These are phyloP conservation scores for Phytopythium sindhum DNA, from an alignment of 352 stramenopile species.

Conservation along the genomic window DNA sequence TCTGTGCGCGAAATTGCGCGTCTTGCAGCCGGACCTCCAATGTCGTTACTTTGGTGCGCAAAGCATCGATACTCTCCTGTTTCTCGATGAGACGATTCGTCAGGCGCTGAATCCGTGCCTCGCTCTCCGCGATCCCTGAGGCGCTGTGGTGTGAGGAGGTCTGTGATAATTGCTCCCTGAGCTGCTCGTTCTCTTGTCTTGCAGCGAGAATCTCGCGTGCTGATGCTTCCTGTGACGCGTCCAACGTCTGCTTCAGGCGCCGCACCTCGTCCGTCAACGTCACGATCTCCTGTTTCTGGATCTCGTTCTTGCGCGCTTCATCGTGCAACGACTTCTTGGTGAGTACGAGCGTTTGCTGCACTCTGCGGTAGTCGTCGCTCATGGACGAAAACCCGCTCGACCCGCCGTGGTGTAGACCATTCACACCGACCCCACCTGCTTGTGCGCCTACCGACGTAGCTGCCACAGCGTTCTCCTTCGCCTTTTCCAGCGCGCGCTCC, in stretches of 20 bases:
- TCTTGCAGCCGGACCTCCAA: constrained; percentile 71
- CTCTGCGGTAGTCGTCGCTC: constrained; percentile 53
- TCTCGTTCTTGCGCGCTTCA: constrained; percentile 56
- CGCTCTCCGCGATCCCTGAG: constrained; percentile 24
- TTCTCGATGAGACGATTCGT: constrained; percentile 83
- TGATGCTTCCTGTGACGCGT: constrained; percentile 28
- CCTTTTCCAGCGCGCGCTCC: constrained; percentile 51
- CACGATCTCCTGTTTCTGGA: constrained; percentile 64
- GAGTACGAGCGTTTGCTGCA: constrained; percentile 60
- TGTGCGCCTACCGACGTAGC: background rate
- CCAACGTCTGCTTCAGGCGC: constrained; percentile 41
- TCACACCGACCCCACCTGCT: background rate
- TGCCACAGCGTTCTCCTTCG: constrained; percentile 23
- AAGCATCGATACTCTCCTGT: constrained; percentile 67
- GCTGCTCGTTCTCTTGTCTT: constrained; percentile 34
- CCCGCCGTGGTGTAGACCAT: constrained; percentile 1
- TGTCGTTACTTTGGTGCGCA: constrained; percentile 64
- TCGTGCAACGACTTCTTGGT: constrained; percentile 80
- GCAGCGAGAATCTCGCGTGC: constrained; percentile 35
- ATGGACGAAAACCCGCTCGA: constrained; percentile 24
- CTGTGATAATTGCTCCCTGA: constrained; percentile 47
- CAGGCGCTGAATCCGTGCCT: constrained; percentile 70
- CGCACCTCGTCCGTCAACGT: constrained; percentile 51
- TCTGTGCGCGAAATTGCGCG: constrained; percentile 34
- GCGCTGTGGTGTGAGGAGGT: constrained; percentile 19